phyloP scores from a whole-genome alignment of 805 yeast species.

The Lachancea nothofagi region DNA sequence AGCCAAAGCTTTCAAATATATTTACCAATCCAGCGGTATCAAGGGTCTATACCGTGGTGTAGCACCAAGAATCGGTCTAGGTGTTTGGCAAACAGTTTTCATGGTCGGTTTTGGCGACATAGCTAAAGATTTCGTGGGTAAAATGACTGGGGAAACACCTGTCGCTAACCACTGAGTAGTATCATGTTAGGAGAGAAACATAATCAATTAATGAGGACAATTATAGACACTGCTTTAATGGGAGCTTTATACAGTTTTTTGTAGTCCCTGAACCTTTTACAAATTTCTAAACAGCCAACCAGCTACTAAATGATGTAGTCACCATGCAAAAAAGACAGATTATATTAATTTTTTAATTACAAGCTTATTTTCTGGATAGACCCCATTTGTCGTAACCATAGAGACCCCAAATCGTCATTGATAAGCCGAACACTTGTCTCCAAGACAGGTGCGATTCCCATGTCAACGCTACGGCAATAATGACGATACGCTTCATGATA shows the following conservation, averaged over 20 bases:
- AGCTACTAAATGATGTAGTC: too few species aligned
- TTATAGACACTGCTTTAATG: constrained; percentile 2
- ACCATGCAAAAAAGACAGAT: too few species aligned
- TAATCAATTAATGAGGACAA: not conserved
- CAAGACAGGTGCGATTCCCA: constrained; percentile 49
- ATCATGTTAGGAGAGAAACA: not conserved
- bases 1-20: constrained; percentile 68
- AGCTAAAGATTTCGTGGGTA: constrained; percentile 65
- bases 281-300: too few species aligned
- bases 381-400: constrained; percentile 75
- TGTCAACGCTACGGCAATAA: constrained; percentile 58
- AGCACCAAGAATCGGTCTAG: constrained; percentile 92
- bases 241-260: too few species aligned
- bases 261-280: not conserved
- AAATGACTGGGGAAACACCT: constrained; percentile 55
- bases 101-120: constrained; percentile 98
- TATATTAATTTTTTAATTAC: not conserved
- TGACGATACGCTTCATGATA: constrained; percentile 66
- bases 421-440: constrained; percentile 47
- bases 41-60: constrained; percentile 94
- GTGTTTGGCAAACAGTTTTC: constrained; percentile 97
- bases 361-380: not conserved
- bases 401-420: constrained; percentile 53
- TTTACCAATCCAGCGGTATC: constrained; percentile 75
- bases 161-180: constrained; percentile 32